Conservation (phyloP, 1,284 basidiomycete species). For the Sutorius eximius region DNA sequence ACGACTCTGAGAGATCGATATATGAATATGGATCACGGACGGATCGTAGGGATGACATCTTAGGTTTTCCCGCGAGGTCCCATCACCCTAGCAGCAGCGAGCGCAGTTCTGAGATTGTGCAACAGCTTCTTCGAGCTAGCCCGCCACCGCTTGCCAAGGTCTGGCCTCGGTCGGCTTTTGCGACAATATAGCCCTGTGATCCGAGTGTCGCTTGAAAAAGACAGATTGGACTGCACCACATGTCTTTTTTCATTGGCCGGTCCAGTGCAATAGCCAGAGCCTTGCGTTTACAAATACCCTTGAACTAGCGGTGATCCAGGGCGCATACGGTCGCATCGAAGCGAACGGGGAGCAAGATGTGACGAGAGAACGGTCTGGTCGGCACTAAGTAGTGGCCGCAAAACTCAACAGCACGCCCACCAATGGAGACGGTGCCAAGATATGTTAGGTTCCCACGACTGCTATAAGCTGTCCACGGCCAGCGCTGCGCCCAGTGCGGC, state of each 20-base stretch:
- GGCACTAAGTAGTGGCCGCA: background rate
- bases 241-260: background rate
- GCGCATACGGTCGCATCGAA: background rate
- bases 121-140: background rate
- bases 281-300: slow-evolving; percentile 4
- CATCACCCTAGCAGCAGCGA: background rate
- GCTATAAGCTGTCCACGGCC: slow-evolving; percentile 6
- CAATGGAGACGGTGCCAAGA: background rate
- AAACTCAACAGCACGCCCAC: background rate
- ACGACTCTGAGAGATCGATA: background rate
- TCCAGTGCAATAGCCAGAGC: background rate
- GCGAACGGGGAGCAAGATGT: background rate
- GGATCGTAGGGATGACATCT: background rate
- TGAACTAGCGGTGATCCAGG: background rate
- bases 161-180: background rate
- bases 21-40: too few relatives aligned
- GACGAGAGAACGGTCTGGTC: background rate
- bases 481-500: slow-evolving; percentile 5
- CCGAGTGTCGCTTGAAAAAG: slow-evolving; percentile 12
- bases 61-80: slow-evolving; percentile 3
- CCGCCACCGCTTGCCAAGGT: background rate
- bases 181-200: background rate
- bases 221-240: slow-evolving; percentile 3
- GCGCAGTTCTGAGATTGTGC: background rate
- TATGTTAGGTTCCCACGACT: slow-evolving; percentile 19